These are phyloP conservation scores for Pichia ethanolica DNA, from an alignment of 805 yeast species.

Conservation along the genomic window DNA sequence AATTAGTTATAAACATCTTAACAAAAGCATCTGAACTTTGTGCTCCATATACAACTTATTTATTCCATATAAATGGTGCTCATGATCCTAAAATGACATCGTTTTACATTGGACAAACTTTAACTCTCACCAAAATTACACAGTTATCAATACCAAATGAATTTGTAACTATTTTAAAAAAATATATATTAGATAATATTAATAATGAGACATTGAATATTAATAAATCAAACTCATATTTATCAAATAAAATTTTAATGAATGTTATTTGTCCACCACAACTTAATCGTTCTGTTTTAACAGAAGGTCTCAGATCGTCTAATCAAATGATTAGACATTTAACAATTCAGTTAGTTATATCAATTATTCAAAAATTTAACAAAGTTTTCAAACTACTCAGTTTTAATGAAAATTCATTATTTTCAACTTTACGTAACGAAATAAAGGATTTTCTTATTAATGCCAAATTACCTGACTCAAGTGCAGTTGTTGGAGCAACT, in stretches of 20 bases:
- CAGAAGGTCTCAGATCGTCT: slow-evolving; percentile 49
- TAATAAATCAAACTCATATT: background rate
- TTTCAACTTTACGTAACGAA: slow-evolving; percentile 14
- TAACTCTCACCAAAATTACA: slow-evolving; percentile 54
- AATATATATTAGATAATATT: background rate
- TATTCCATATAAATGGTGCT: slow-evolving; percentile 52
- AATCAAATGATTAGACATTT: slow-evolving; percentile 51
- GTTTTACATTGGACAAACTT: slow-evolving; percentile 74
- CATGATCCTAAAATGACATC: slow-evolving; percentile 76
- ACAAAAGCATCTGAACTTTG: slow-evolving; percentile 57
- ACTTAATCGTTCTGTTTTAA: slow-evolving; percentile 48
- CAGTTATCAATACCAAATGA: slow-evolving; percentile 45
- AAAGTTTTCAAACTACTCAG: slow-evolving; percentile 25
- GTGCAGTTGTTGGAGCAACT: slow-evolving; percentile 35
- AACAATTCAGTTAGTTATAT: slow-evolving; percentile 50
- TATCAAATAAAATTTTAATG: slow-evolving; percentile 28
- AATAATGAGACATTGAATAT: slow-evolving; percentile 1
- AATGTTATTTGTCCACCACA: slow-evolving; percentile 63
- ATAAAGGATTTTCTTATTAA: slow-evolving; percentile 17
- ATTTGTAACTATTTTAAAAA: slow-evolving; percentile 11
- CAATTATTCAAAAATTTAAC: slow-evolving; percentile 47
- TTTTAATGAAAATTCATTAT: slow-evolving; percentile 12
- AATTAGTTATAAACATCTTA: slow-evolving; percentile 45
- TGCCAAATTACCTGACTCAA: slow-evolving; percentile 42
- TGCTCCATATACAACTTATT: slow-evolving; percentile 57